A percentile compares a stretch with the other conserved stretches of the same genome.
Evolutionary conservation across 192 early-diverging fungal genomes (phyloP).

Genomic region (Podila epigama): DNA sequence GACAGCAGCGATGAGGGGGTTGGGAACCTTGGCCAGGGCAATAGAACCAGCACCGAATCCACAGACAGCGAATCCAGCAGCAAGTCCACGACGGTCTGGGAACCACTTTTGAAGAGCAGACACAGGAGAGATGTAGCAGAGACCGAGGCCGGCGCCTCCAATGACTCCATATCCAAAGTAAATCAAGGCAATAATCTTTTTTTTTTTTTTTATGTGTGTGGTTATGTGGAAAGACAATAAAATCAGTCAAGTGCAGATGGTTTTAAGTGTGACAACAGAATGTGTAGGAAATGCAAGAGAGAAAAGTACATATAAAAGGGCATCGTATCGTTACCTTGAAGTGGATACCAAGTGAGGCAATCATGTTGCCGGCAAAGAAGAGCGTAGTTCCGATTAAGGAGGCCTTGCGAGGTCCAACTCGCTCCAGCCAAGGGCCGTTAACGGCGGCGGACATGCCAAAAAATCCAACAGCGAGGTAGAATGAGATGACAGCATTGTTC

Average conservation of each 20-base stretch:
- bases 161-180: slow-evolving; percentile 79
- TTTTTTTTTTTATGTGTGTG: too few species aligned
- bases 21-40: slow-evolving; percentile 71
- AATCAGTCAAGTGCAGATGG: too few species aligned
- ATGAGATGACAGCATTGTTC: slow-evolving; percentile 61
- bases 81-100: slow-evolving; percentile 75
- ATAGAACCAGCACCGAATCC: slow-evolving; percentile 81
- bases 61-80: slow-evolving; percentile 78
- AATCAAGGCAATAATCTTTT: slow-evolving; percentile 58
- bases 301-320: background rate
- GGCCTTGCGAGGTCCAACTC: slow-evolving; percentile 73
- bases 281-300: background rate
- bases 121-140: slow-evolving; percentile 79
- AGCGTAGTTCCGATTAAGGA: slow-evolving; percentile 66
- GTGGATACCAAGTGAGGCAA: slow-evolving; percentile 67
- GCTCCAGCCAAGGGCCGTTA: slow-evolving; percentile 85
- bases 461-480: slow-evolving; percentile 81
- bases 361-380: slow-evolving; percentile 74
- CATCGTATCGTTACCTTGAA: slow-evolving; percentile 46
- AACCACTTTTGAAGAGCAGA: slow-evolving; percentile 83
- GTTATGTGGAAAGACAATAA: too few species aligned
- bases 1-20: slow-evolving; percentile 54
- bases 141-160: slow-evolving; percentile 72
- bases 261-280: too few species aligned
- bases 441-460: slow-evolving; percentile 74